phyloP scores from a whole-genome alignment of 257 asterid species.

The Solanum peruvianum region DNA sequence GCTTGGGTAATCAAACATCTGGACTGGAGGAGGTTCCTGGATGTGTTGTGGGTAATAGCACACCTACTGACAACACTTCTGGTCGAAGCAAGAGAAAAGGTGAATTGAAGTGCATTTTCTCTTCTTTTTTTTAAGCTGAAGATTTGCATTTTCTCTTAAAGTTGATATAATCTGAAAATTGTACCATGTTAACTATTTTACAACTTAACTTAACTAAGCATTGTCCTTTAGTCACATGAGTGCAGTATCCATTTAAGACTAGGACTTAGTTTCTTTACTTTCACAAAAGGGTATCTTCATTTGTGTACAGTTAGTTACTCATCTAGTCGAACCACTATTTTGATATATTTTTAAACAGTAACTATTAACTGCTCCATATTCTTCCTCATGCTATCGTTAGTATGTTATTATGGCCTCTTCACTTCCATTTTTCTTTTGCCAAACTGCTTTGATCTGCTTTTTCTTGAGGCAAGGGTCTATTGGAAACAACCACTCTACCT shows the following conservation, averaged over 20 bases:
- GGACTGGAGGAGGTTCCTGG: conserved; percentile 7
- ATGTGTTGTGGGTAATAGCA: background rate
- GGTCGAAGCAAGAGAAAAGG: conserved; percentile 12
- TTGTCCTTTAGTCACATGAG: background rate
- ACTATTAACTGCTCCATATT: background rate
- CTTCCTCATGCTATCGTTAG: background rate
- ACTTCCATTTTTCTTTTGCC: background rate
- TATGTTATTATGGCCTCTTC: background rate
- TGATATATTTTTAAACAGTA: background rate
- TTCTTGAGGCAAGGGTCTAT: background rate
- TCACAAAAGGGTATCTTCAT: background rate
- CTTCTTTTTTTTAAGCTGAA: background rate
- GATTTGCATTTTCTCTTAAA: background rate
- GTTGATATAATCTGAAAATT: background rate
- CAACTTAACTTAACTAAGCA: background rate
- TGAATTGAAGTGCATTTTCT: background rate
- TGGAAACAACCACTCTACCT: background rate
- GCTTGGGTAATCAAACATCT: conserved; percentile 9
- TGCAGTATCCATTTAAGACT: background rate
- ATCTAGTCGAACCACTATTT: background rate
- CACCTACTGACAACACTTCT: conserved; percentile 3
- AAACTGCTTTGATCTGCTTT: background rate
- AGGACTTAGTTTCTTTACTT: background rate
- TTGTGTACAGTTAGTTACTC: background rate
- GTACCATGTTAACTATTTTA: background rate